Evolutionary conservation across 1,284 basidiomycete genomes (phyloP).

Genomic region (Cutaneotrichosporon dermatis): DNA sequence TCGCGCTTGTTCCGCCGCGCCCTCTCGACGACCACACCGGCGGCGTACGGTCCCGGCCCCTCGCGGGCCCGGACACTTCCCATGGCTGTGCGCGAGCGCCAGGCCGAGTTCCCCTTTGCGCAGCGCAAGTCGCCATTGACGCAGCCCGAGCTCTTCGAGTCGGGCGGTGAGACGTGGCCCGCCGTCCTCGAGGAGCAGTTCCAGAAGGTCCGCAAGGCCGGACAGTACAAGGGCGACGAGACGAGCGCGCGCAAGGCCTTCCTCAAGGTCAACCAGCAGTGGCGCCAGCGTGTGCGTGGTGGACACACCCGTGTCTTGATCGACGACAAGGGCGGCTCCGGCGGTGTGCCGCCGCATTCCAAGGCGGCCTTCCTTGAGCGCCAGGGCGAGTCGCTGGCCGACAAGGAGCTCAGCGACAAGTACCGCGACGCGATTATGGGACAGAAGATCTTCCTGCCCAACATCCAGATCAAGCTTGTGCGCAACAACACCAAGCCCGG

Average conservation of each 20-base stretch:
- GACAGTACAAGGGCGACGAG: conserved; percentile 32
- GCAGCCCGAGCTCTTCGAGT: conserved; percentile 19
- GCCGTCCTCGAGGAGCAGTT: conserved; percentile 38
- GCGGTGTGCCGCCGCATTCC: conserved; percentile 3
- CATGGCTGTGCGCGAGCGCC: conserved; percentile 32
- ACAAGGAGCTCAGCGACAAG: neutral
- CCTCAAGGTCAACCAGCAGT: conserved; percentile 31
- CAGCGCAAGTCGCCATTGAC: conserved; percentile 23
- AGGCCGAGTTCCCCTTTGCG: conserved; percentile 20
- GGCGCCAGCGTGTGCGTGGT: conserved; percentile 41
- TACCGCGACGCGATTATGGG: conserved; percentile 58
- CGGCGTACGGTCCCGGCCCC: conserved; percentile 20
- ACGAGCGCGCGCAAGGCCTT: conserved; percentile 31
- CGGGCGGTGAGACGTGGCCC: conserved; percentile 23
- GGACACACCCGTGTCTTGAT: neutral
- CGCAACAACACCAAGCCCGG: conserved; percentile 75
- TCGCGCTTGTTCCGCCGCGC: conserved; percentile 37
- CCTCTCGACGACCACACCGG: conserved; percentile 15
- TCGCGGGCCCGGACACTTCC: conserved; percentile 28
- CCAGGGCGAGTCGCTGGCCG: conserved; percentile 7
- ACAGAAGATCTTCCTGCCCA: conserved; percentile 81
- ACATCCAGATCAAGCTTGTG: conserved; percentile 75
- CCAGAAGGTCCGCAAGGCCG: conserved; percentile 30
- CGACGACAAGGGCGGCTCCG: neutral
- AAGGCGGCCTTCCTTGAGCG: conserved; percentile 11